Conservation (phyloP, 83 land plant genomes). For the Picea abies region DNA sequence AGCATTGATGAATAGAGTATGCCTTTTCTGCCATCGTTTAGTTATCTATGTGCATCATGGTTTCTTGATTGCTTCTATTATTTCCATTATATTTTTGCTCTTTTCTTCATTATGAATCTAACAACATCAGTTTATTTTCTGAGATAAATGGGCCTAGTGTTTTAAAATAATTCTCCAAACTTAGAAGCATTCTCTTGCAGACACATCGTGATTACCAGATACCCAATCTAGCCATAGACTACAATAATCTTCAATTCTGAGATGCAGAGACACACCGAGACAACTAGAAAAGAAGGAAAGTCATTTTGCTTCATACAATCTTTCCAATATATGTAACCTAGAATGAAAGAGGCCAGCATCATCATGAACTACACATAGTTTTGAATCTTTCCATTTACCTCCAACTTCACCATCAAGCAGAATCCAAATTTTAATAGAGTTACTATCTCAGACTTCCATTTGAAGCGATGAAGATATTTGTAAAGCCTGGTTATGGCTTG, state of each 20-base stretch:
- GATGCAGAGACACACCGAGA: constrained; percentile 26
- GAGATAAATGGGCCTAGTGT: constrained; percentile 13
- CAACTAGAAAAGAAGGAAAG: constrained; percentile 30
- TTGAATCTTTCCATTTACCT: constrained; percentile 37
- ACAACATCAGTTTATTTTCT: too few species aligned
- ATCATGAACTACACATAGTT: constrained; percentile 36
- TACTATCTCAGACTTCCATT: constrained; percentile 15
- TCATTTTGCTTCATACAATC: constrained; percentile 20
- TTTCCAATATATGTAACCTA: constrained; percentile 34
- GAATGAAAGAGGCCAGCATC: constrained; percentile 28
- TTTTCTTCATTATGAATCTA: too few species aligned
- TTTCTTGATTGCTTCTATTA: too few species aligned
- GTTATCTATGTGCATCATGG: too few species aligned
- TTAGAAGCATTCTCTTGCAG: constrained; percentile 29
- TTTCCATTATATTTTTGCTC: too few species aligned
- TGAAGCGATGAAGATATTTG: constrained; percentile 17
- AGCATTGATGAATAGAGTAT: too few species aligned
- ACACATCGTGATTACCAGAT: neutral
- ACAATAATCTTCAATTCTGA: constrained; percentile 33
- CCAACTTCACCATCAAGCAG: constrained; percentile 15
- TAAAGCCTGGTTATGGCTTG: constrained; percentile 33
- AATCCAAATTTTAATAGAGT: neutral
- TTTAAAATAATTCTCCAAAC: constrained; percentile 32
- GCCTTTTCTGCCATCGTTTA: too few species aligned
- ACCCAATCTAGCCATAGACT: constrained; percentile 46